Evolutionary conservation across 2,329 filamentous ascomycete genomes (phyloP).

Genomic region (Colletotrichum sp.): DNA sequence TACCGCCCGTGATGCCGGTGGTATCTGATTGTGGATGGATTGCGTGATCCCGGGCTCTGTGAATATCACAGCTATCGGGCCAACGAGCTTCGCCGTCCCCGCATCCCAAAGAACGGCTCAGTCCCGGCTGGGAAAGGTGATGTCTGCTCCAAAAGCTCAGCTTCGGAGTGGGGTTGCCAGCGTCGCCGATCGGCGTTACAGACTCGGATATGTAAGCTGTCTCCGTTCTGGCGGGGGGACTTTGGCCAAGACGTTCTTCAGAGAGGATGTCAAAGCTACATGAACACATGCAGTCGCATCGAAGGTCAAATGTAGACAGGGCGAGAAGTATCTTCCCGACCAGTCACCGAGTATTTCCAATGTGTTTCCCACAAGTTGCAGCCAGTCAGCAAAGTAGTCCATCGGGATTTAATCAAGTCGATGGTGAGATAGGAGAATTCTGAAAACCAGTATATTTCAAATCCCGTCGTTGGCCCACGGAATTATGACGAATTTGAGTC

Average conservation of each 20-base stretch:
- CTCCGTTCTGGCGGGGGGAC: not conserved
- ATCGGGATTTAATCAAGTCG: not conserved
- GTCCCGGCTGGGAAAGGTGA: not conserved
- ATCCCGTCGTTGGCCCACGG: not conserved
- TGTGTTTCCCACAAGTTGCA: not conserved
- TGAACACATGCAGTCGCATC: not conserved
- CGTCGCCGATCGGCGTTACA: not conserved
- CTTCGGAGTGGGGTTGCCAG: not conserved
- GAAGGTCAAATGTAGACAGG: not conserved
- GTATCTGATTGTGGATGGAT: conserved; percentile 15
- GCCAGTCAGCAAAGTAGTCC: not conserved
- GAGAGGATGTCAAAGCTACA: not conserved
- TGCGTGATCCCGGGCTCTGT: conserved; percentile 14
- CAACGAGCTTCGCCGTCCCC: conserved; percentile 3
- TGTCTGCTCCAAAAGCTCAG: not conserved
- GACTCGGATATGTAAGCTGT: not conserved
- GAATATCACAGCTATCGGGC: not conserved
- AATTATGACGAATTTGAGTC: not conserved
- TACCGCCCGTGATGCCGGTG: not conserved
- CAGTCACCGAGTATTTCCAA: not conserved
- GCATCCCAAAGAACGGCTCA: not conserved
- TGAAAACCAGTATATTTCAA: not conserved
- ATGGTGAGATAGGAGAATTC: not conserved
- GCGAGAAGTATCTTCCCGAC: not conserved
- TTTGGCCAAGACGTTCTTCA: not conserved